Evolutionary conservation across 2,329 filamentous ascomycete species (phyloP).

Genomic region (Davidsoniella virescens): DNA sequence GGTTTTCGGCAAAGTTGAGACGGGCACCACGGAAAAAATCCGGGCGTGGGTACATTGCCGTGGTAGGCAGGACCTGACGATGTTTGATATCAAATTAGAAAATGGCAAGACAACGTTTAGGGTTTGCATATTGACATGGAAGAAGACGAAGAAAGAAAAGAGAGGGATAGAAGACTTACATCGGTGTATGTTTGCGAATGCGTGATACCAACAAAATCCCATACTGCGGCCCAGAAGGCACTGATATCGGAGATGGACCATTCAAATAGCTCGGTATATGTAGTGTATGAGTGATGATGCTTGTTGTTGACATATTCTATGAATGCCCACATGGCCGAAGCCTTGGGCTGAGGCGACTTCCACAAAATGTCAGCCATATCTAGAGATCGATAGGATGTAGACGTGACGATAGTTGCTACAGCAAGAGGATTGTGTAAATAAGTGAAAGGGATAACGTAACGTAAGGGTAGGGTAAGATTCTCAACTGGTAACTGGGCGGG

Average conservation of each 20-base stretch:
- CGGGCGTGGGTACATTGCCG: slow-evolving; percentile 71
- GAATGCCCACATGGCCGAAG: slow-evolving; percentile 46
- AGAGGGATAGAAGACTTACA: not conserved
- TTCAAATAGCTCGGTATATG: slow-evolving; percentile 60
- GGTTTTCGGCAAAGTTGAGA: slow-evolving; percentile 89
- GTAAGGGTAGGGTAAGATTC: no score
- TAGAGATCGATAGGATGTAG: not conserved
- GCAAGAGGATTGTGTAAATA: no score
- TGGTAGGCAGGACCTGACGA: slow-evolving; percentile 48
- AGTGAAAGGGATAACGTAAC: no score
- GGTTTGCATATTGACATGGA: not conserved
- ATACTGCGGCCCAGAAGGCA: slow-evolving; percentile 71
- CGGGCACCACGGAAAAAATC: slow-evolving; percentile 65
- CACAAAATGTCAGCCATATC: slow-evolving; percentile 4
- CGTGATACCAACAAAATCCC: slow-evolving; percentile 68
- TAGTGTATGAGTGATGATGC: slow-evolving; percentile 36
- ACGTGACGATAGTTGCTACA: no score
- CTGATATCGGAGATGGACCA: slow-evolving; percentile 71
- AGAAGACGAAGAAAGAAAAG: not conserved
- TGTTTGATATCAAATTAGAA: not conserved
- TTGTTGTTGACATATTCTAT: slow-evolving; percentile 52
- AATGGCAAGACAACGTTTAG: not conserved
- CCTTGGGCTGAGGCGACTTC: slow-evolving; percentile 3
- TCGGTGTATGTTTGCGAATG: slow-evolving; percentile 15
- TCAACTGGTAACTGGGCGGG: no score